Evolutionary conservation across 2,329 filamentous ascomycete species (phyloP).

Genomic region (Xylariaceae sp.): DNA sequence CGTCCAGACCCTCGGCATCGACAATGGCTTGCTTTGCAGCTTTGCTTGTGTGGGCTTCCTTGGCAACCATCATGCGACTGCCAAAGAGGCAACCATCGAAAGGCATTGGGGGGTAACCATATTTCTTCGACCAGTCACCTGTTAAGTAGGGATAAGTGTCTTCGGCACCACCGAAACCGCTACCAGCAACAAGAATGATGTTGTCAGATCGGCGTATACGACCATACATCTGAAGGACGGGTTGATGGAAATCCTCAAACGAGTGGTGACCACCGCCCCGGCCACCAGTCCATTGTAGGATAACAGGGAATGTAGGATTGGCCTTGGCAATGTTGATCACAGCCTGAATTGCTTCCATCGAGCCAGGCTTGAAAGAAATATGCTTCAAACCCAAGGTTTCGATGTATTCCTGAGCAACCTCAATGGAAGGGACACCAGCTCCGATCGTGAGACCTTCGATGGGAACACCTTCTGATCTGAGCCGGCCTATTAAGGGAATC

Average conservation of each 20-base stretch:
- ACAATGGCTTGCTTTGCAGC: conserved; percentile 88
- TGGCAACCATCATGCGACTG: conserved; percentile 91
- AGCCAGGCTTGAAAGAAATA: conserved; percentile 92
- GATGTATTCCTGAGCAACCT: conserved; percentile 91
- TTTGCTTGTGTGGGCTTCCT: conserved; percentile 85
- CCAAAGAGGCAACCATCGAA: conserved; percentile 91
- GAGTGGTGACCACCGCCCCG: conserved; percentile 93
- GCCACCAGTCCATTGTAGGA: conserved; percentile 93
- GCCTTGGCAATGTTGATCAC: conserved; percentile 92
- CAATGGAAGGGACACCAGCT: conserved; percentile 88
- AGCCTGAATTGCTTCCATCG: conserved; percentile 80
- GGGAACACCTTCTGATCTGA: conserved; percentile 81
- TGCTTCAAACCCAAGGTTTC: conserved; percentile 89
- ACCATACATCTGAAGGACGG: conserved; percentile 86
- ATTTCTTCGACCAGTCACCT: conserved; percentile 82
- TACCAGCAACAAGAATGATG: conserved; percentile 84
- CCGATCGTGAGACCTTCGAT: conserved; percentile 92
- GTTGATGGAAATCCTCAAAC: conserved; percentile 92
- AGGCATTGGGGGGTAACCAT: conserved; percentile 87
- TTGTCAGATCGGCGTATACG: conserved; percentile 83
- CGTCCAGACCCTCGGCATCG: conserved; percentile 78
- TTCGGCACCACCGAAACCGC: conserved; percentile 85
- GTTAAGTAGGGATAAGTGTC: conserved; percentile 93
- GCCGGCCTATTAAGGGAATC: conserved; percentile 76
- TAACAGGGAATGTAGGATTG: conserved; percentile 90